A percentile compares a stretch with the other conserved stretches of the same genome.
phyloP scores from a whole-genome alignment of 371 early-diverging fungal genomes.

The Mucor velutinosus region DNA sequence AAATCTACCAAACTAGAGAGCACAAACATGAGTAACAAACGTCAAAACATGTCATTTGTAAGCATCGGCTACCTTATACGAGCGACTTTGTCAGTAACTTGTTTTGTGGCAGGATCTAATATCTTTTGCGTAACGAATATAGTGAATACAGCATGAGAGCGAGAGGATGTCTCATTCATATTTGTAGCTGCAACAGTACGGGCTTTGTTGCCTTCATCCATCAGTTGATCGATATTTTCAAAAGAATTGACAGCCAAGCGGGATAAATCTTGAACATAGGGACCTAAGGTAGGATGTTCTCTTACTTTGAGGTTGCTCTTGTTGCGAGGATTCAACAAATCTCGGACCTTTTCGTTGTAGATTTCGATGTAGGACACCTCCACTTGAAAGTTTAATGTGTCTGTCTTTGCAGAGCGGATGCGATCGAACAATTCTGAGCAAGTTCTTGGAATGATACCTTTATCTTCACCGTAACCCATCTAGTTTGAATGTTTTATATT shows the following conservation, averaged over 20 bases:
- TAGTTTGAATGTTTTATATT: slow-evolving; percentile 10
- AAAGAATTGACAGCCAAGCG: slow-evolving; percentile 77
- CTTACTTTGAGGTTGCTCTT: slow-evolving; percentile 79
- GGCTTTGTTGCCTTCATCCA: slow-evolving; percentile 88
- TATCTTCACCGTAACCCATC: slow-evolving; percentile 71
- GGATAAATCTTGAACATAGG: slow-evolving; percentile 89
- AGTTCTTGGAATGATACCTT: slow-evolving; percentile 83
- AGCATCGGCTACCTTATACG: slow-evolving; percentile 37
- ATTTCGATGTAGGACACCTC: slow-evolving; percentile 86
- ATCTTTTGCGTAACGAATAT: slow-evolving; percentile 72
- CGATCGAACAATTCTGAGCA: slow-evolving; percentile 77
- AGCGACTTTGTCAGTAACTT: slow-evolving; percentile 71
- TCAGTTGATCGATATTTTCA: slow-evolving; percentile 73
- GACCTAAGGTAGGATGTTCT: slow-evolving; percentile 86
- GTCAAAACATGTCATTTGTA: not conserved
- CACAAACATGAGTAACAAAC: not conserved
- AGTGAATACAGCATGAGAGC: slow-evolving; percentile 95
- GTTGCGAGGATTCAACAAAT: slow-evolving; percentile 80
- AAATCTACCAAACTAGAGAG: slow-evolving; percentile 72
- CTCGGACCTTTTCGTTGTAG: slow-evolving; percentile 86
- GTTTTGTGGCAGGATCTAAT: slow-evolving; percentile 53
- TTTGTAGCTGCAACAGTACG: slow-evolving; percentile 94
- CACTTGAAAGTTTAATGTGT: slow-evolving; percentile 63
- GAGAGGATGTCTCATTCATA: slow-evolving; percentile 93
- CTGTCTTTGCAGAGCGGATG: slow-evolving; percentile 44